phyloP scores from a whole-genome alignment of 108 stramenopile genomes.

The Aurantiochytrium sp. region DNA sequence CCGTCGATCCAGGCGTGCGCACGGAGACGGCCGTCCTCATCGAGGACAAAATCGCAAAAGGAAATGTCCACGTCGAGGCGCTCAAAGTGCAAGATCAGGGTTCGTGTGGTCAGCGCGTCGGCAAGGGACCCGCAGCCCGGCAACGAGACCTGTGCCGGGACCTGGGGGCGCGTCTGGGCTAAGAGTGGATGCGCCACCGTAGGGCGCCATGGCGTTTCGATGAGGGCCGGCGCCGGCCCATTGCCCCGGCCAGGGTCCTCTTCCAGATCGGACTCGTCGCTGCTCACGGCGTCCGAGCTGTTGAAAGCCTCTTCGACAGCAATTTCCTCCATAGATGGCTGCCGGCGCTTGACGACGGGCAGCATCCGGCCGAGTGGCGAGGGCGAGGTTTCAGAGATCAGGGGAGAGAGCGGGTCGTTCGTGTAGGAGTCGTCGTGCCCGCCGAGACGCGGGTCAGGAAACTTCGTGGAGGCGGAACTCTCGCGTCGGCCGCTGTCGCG shows the following conservation, averaged over 20 bases:
- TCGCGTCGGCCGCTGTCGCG: too few relatives aligned
- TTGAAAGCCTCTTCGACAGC: background rate
- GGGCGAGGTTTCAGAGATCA: too few relatives aligned
- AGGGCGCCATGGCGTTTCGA: background rate
- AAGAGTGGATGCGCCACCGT: background rate
- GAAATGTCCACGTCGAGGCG: background rate
- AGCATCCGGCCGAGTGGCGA: too few relatives aligned
- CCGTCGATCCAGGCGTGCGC: background rate
- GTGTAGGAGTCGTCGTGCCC: too few relatives aligned
- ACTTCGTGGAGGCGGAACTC: too few relatives aligned
- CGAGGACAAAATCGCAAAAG: background rate
- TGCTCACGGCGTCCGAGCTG: background rate
- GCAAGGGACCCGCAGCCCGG: background rate
- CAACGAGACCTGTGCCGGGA: background rate
- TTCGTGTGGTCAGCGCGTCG: background rate
- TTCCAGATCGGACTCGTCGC: background rate
- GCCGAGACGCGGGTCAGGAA: too few relatives aligned
- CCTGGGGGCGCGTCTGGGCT: background rate
- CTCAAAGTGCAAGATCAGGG: conserved; percentile 4
- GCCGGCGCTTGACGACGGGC: background rate
- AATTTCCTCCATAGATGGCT: background rate
- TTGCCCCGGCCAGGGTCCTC: too few relatives aligned
- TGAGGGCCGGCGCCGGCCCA: background rate
- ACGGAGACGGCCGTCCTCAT: background rate
- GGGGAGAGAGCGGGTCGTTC: too few relatives aligned